Conservation (phyloP, 2,329 filamentous ascomycete species). For the Rhinocladiella mackenziei region DNA sequence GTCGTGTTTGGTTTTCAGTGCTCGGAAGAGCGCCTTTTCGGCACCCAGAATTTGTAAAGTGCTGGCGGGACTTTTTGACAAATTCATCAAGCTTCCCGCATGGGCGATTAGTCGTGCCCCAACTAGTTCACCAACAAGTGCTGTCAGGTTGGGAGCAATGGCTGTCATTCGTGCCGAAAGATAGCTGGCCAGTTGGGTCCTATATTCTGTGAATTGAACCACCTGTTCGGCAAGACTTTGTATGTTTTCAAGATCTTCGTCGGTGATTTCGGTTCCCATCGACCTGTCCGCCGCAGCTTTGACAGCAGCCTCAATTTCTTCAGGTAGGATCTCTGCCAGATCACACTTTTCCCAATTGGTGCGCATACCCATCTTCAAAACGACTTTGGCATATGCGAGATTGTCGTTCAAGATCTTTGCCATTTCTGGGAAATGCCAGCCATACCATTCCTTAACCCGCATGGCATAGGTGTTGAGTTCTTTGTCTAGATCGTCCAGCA, state of each 20-base stretch:
- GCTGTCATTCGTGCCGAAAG: slow-evolving; percentile 91
- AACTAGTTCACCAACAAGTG: slow-evolving; percentile 87
- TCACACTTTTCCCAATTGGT: slow-evolving; percentile 72
- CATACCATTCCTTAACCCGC: slow-evolving; percentile 99
- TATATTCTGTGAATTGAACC: slow-evolving; percentile 85
- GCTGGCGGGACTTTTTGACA: slow-evolving; percentile 90
- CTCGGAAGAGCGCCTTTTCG: slow-evolving; percentile 97
- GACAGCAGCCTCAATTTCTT: slow-evolving; percentile 87
- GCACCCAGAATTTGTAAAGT: slow-evolving; percentile 98
- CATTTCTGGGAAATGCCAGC: slow-evolving; percentile 99
- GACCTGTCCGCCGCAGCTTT: slow-evolving; percentile 94
- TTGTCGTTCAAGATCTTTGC: slow-evolving; percentile 97
- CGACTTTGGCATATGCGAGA: slow-evolving; percentile 83
- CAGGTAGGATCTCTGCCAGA: slow-evolving; percentile 84
- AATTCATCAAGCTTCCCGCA: slow-evolving; percentile 85
- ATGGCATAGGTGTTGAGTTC: slow-evolving; percentile 98
- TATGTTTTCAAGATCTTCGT: slow-evolving; percentile 90
- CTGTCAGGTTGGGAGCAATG: slow-evolving; percentile 91
- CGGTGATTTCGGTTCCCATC: slow-evolving; percentile 96
- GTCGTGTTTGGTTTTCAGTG: slow-evolving; percentile 97
- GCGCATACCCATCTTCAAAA: slow-evolving; percentile 84
- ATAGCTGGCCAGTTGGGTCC: slow-evolving; percentile 81
- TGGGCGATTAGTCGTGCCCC: slow-evolving; percentile 93
- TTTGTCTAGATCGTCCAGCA: slow-evolving; percentile 96
- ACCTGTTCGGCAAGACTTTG: slow-evolving; percentile 89